Evolutionary conservation across 2,329 filamentous ascomycete genomes (phyloP), one percentile per base, ranked within the genome.

Genomic region (Ploettnerulaceae sp.): DNA sequence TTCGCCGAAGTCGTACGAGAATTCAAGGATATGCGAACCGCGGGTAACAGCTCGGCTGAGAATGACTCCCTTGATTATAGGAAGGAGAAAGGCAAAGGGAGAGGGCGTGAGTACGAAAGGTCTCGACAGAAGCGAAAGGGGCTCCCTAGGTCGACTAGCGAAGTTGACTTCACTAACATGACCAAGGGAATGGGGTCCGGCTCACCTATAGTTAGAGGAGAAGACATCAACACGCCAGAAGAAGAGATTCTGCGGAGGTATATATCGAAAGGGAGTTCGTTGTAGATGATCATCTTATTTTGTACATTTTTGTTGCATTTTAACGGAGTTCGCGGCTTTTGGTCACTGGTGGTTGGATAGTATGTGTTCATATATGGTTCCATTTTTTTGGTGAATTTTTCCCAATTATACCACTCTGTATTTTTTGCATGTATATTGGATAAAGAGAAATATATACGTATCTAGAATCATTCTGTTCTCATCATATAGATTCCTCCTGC

Each of bases 1-100:
- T 91, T 97, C 64, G 77, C 85, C 2, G 88, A 95, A 49, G 83
- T 95, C n/a, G 78, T 89, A 47, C 81, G 79, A 52, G 88, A 93
- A 65, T 83, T 95, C 15, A 49, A 57, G 17, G 59, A 53, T 0
- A 57, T 63, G 54, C 48, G 59, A 8, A 62, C 60, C 3, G 57
- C 60, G 4, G 58, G 54, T 2, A 62, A 60, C 45, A 57, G 55
- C n/a, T 56, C 55, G 2, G 55, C 56, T 4, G 56, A 59, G 22
- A 47, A 45, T 17, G 45, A 51, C 22, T 28, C 21, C 7, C 9
- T 34, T 8, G 44, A 24, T 5, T 14, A 20, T 5, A 29, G 34
- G 14, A 28, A 48, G 20, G 38, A 47, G 6, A 53, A 50, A 32
- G 53, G 48, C 2, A 52, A 55, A 22, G 54, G 49, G 3, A 56